Evolutionary conservation across 108 stramenopile genomes (phyloP).

Genomic region (Cyclostephanos tholiformis): DNA sequence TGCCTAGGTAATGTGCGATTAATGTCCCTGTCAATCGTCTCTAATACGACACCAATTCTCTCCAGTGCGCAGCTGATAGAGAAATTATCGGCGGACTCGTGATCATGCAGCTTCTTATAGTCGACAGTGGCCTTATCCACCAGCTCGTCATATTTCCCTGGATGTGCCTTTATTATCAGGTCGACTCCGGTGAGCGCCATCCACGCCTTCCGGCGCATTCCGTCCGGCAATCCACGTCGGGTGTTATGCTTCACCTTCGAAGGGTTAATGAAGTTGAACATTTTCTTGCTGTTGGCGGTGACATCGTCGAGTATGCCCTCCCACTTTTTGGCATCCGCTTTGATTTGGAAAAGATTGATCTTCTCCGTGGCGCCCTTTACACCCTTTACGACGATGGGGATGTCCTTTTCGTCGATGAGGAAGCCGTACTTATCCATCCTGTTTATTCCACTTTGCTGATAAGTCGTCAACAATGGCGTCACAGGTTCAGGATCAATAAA

Average conservation of each 20-base stretch:
- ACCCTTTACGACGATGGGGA: not conserved
- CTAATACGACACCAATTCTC: constrained; percentile 21
- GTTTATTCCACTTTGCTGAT: not conserved
- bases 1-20: constrained; percentile 91
- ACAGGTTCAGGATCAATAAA: constrained; percentile 18
- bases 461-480: not conserved
- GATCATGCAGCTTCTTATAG: not conserved
- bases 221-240: constrained; percentile 33
- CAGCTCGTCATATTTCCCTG: constrained; percentile 22
- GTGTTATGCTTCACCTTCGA: constrained; percentile 35
- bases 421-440: constrained; percentile 43
- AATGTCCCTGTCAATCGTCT: constrained; percentile 90
- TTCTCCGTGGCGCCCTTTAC: not conserved
- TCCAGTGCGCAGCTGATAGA: not conserved
- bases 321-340: constrained; percentile 24
- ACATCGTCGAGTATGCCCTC: constrained; percentile 30
- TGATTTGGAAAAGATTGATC: not conserved
- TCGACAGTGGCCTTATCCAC: constrained; percentile 19
- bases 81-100: not conserved
- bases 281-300: not conserved
- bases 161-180: constrained; percentile 18
- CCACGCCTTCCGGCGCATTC: constrained; percentile 27
- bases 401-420: constrained; percentile 13
- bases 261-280: not conserved
- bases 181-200: constrained; percentile 38